Base-by-base conservation (phyloP, 495 filamentous ascomycete genomes). In the Neurospora sp. region DNA sequence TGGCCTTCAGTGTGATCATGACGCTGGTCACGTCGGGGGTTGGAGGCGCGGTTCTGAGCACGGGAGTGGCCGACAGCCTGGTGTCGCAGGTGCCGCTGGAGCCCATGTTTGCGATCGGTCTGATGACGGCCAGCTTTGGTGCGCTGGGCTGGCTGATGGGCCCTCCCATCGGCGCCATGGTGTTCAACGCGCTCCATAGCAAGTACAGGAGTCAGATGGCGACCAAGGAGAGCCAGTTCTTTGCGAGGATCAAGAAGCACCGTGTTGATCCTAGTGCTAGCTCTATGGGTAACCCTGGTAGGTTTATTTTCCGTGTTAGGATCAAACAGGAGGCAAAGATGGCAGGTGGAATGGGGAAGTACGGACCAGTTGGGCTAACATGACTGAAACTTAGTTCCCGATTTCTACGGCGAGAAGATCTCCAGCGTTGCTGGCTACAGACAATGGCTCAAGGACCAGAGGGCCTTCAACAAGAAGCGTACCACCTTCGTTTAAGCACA, bases 391-490 rank as follows among this genome's bases (percentile, higher is more conserved):
- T 70, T n/a, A 78, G 86, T 88, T 0, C 88, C 87, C 68, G 89
- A 91, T 78, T 91, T 89, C 81, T 93, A 94, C 77, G 91, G 96
- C 69, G 96, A 99, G 86, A 98, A 97, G 88, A 97, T 99, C 80
- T 92, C 91, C 18, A 96, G 93, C 75, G 93, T 99, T 44, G 88
- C 89, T 72, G 94, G 92, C 69, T 99, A 98, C 78, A 83, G 96
- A 76, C 90, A 92, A 80, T 99, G 96, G 96, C 82, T 99, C 79
- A 97, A 95, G 85, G 96, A 99, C 80, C 96, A 98, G 86, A 82
- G 94, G 68, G 94, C 94, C n/a, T 99, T 96, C 82, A 97, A 97
- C 83, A 89, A 91, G 83, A 98, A 97, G 88, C 90, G 92, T 77
- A 87, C 88, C 69, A 90, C 83, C 74, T 92, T 84, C 69, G 77